Base-by-base conservation (phyloP, 73 alveolate species). In the Durusdinium trenchii region DNA sequence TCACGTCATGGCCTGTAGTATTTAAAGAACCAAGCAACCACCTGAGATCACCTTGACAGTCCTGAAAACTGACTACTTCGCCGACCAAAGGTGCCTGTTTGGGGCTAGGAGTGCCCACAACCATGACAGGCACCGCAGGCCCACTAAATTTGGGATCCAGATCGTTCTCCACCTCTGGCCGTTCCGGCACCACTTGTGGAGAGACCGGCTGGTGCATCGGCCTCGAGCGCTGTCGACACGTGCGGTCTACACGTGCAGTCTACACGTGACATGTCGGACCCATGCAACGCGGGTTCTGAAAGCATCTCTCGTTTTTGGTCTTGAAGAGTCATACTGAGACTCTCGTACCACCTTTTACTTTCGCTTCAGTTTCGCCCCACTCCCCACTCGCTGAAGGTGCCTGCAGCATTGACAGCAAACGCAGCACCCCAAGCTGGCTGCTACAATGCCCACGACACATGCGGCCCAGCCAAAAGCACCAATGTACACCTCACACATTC, bases 351-450 rank as follows among this genome's bases (percentile, higher is more conserved):
- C 30, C 30, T 60, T 60, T 60, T 32, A 60, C 3, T 23, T 23
- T 57, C 23, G 69, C 23, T 32, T 60, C 73, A n/a, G n/a, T n/a
- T n/a, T 57, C 23, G 32, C 69, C 69, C 69, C 60, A 32, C 83
- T 4, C 84, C 6, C 84, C 36, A 7, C 5, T 6, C 50, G 2
- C 47, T 48, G 51, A 6, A 30, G 38, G 50, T 5, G n/a, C 89
- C 92, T 46, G 30, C 94, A 84, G 38, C 94, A 84, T 51, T 84
- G 94, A 52, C 94, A 84, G 94, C 94, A 84, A 73, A 84, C 94
- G 75, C 94, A 84, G 94, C 94, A 84, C 10, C 94, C 94, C 94
- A 84, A 20, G 62, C 73, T 51, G 36, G 94, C 73, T 7, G 94
- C 94, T 6, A 84, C 36, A 51, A 84, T 35, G 94, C 94, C 94